Conservation (phyloP, 1,284 basidiomycete genomes). For the Ustilago trichophora region DNA sequence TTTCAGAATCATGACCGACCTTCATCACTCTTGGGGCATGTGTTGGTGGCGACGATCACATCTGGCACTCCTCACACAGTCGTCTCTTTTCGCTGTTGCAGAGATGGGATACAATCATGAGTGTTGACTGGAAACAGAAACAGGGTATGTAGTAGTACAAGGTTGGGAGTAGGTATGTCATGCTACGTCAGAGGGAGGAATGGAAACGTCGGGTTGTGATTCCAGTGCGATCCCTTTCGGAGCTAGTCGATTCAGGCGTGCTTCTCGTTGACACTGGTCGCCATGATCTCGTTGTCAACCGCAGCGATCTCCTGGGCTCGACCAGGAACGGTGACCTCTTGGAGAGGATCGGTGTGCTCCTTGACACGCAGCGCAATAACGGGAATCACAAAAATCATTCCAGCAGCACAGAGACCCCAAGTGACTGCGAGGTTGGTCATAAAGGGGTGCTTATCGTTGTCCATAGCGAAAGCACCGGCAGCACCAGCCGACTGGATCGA, state of each 20-base stretch:
- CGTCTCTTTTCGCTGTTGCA: too few species aligned
- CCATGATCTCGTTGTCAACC: constrained; percentile 10
- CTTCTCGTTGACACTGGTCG: constrained; percentile 16
- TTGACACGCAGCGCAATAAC: constrained; percentile 50
- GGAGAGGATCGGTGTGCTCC: constrained; percentile 45
- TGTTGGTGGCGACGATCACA: too few species aligned
- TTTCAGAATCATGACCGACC: background rate
- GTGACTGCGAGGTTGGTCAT: constrained; percentile 58
- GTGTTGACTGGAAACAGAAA: background rate
- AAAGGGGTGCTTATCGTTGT: constrained; percentile 46
- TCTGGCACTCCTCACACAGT: too few species aligned
- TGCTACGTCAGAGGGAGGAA: too few species aligned
- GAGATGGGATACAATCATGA: too few species aligned
- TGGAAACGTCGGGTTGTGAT: too few species aligned
- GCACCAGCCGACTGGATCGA: constrained; percentile 58
- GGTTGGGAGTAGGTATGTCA: background rate
- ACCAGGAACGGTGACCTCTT: constrained; percentile 51
- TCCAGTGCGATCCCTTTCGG: too few species aligned
- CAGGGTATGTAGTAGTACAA: constrained; percentile 9
- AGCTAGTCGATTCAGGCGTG: too few species aligned
- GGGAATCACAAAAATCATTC: constrained; percentile 50
- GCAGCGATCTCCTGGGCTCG: constrained; percentile 49
- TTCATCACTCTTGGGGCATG: too few species aligned
- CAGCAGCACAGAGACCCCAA: constrained; percentile 54
- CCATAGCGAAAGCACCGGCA: constrained; percentile 52